Percentiles rank a stretch among this genome's conserved stretches.
Conservation (phyloP, 2,329 filamentous ascomycete species). For the Aureobasidium sp. region DNA sequence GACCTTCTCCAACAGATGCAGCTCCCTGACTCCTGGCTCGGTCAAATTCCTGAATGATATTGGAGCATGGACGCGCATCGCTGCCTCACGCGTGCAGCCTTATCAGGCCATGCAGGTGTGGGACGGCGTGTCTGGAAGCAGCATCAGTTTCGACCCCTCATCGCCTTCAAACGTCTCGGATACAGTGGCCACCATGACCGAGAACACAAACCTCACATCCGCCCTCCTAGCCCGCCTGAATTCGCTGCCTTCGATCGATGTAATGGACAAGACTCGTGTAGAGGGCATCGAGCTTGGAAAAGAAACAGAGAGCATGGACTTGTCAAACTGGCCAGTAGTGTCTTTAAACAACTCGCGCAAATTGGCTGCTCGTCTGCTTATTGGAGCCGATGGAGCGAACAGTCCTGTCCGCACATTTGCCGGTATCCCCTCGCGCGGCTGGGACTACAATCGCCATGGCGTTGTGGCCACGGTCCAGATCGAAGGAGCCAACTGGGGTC, state of each 20-base stretch:
- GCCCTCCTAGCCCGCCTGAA: conserved; percentile 63
- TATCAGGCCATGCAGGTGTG: conserved; percentile 98
- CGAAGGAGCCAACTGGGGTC: conserved; percentile 42
- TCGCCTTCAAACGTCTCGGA: not conserved
- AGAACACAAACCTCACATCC: conserved; percentile 83
- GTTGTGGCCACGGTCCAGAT: conserved; percentile 83
- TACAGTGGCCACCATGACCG: conserved; percentile 87
- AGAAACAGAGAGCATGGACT: conserved; percentile 55
- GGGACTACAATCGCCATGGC: conserved; percentile 88
- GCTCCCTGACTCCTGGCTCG: conserved; percentile 84
- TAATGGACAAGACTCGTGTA: conserved; percentile 72
- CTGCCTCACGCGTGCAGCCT: conserved; percentile 66
- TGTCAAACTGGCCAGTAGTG: conserved; percentile 83
- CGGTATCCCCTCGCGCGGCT: conserved; percentile 75
- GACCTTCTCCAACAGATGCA: conserved; percentile 87
- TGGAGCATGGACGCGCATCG: conserved; percentile 76
- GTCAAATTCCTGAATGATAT: conserved; percentile 72
- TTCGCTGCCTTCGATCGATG: conserved; percentile 43
- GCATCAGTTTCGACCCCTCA: conserved; percentile 64
- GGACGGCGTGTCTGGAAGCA: conserved; percentile 84
- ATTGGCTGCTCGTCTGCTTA: conserved; percentile 75
- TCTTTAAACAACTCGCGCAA: conserved; percentile 56
- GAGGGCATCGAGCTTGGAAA: conserved; percentile 71
- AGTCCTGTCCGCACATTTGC: conserved; percentile 88
- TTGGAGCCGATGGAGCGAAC: conserved; percentile 92